Percentiles rank a stretch among this genome's conserved stretches.
Evolutionary conservation across 352 stramenopile genomes (phyloP).

Genomic region (Pythium diclinum): DNA sequence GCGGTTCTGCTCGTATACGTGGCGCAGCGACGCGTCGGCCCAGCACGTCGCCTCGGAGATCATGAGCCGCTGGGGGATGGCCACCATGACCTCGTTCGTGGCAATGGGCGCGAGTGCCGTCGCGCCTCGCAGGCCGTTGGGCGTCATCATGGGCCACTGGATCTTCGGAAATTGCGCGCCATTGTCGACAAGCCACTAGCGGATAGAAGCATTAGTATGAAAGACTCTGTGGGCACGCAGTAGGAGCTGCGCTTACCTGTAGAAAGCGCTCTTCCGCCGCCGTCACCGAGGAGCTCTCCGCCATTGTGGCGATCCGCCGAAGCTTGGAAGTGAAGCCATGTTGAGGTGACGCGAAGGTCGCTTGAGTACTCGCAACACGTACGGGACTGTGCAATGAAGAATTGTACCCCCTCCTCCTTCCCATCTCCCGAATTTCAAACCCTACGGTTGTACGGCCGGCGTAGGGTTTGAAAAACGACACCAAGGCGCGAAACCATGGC

Average conservation of each 20-base stretch:
- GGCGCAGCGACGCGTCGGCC: conserved; percentile 42
- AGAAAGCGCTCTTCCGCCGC: conserved; percentile 49
- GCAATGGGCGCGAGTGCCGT: conserved; percentile 50
- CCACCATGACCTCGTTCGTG: conserved; percentile 60
- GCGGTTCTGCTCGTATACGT: conserved; percentile 47
- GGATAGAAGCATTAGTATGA: background rate
- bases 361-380: background rate
- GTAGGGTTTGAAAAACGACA: conserved; percentile 7
- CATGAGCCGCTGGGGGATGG: conserved; percentile 59
- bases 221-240: background rate
- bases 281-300: conserved; percentile 5
- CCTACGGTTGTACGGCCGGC: background rate
- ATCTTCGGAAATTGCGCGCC: conserved; percentile 77
- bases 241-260: conserved; percentile 19
- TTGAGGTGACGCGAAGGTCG: conserved; percentile 15
- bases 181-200: conserved; percentile 64
- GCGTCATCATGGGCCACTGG: conserved; percentile 52
- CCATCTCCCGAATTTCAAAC: conserved; percentile 1
- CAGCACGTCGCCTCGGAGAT: conserved; percentile 72
- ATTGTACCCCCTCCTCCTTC: conserved; percentile 1
- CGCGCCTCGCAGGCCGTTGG: conserved; percentile 57
- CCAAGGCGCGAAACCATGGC: conserved; percentile 8
- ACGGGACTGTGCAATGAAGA: conserved; percentile 4
- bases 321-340: conserved; percentile 6
- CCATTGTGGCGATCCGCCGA: background rate